These are phyloP conservation scores for Hysterium pulicare DNA, from an alignment of 2,329 filamentous ascomycete species.

Conservation along the genomic window DNA sequence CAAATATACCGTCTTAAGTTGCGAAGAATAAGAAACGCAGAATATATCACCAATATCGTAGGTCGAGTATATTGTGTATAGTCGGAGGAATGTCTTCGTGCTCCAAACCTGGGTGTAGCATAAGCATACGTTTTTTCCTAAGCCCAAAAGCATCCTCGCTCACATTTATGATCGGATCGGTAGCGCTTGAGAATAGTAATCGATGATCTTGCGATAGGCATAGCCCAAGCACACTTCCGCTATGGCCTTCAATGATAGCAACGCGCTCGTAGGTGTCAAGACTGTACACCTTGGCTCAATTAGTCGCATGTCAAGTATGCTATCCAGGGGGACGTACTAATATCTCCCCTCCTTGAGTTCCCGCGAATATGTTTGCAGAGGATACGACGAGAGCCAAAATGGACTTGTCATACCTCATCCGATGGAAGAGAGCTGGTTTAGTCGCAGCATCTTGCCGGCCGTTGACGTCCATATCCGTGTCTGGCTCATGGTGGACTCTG, in stretches of 20 bases:
- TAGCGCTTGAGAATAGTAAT: constrained; percentile 86
- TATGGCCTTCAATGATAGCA: constrained; percentile 79
- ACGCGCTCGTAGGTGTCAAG: constrained; percentile 82
- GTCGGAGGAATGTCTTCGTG: constrained; percentile 67
- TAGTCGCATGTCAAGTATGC: constrained; percentile 6
- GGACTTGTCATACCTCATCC: constrained; percentile 71
- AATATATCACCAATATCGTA: constrained; percentile 97
- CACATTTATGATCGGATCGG: constrained; percentile 88
- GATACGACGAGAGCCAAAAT: constrained; percentile 82
- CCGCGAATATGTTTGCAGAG: constrained; percentile 79
- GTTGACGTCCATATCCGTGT: constrained; percentile 14
- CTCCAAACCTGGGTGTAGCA: constrained; percentile 64
- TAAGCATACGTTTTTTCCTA: constrained; percentile 9
- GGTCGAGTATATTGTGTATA: constrained; percentile 88
- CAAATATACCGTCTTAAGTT: constrained; percentile 79
- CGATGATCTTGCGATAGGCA: constrained; percentile 71
- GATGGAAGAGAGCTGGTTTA: constrained; percentile 60
- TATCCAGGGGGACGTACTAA: constrained; percentile 48
- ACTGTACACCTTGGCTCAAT: constrained; percentile 64
- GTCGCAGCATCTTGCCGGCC: constrained; percentile 9
- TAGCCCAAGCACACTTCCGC: constrained; percentile 83
- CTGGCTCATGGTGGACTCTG: constrained; percentile 17
- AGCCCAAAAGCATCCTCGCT: constrained; percentile 8
- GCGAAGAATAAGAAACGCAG: constrained; percentile 82
- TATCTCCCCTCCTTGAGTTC: constrained; percentile 91